Base-by-base conservation (phyloP, 768 basidiomycete species). In the Auricularia cornea region DNA sequence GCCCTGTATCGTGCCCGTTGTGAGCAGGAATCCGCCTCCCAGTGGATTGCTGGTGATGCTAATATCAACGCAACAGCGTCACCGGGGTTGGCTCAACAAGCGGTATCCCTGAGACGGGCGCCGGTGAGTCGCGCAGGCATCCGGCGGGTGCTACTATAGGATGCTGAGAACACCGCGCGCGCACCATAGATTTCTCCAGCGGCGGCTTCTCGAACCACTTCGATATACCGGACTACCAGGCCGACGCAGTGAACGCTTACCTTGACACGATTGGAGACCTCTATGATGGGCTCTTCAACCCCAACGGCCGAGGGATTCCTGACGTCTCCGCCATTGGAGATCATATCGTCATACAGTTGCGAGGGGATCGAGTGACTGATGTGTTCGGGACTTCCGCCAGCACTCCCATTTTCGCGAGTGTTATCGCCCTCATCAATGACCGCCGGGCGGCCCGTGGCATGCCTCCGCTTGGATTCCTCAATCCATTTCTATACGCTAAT, bases 161-260 rank as follows among this genome's bases (percentile, higher is more conserved):
- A 38, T 14, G 10, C 35, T n/a, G n/a, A n/a, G n/a, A n/a, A n/a
- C n/a, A n/a, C n/a, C n/a, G n/a, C n/a, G n/a, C n/a, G n/a, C n/a
- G n/a, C n/a, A n/a, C n/a, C n/a, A n/a, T n/a, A 6, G 18, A 52
- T 71, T 84, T 88, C 74, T 84, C 86, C n/a, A 85, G 86, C 1
- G 88, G 87, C 44, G 87, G 88, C 1, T 89, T 87, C 74, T 87
- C 84, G 26, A 76, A 77, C 68, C 72, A 72, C 64, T 75, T 77
- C 57, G 57, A 70, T 26, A 70, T 59, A 16, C 73, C 73, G 12
- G 64, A 63, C 29, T 83, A 78, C 68, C 81, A 82, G 69, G 63
- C 74, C 35, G 60, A 66, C 54, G 78, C 73, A 1, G 79, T 82
- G 10, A 64, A 59, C 1, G 60, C 63, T 1, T 82, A 76, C 72